Base-by-base conservation (phyloP, 148 eudicot genomes). In the Rhododendron ovatum region DNA sequence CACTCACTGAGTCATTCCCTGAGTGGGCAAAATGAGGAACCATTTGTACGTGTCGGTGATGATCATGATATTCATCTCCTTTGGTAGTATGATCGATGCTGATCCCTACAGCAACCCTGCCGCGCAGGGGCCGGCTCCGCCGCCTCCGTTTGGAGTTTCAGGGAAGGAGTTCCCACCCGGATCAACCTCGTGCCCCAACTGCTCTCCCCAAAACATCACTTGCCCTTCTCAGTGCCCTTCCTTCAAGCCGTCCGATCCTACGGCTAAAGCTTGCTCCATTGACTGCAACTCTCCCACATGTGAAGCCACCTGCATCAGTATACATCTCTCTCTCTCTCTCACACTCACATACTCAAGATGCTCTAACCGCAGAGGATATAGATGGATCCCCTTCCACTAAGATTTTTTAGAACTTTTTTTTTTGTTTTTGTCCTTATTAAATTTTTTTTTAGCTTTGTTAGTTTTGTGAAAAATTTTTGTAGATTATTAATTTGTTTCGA, bases 251-350 rank as follows among this genome's bases (percentile, higher is more conserved):
- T 53, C 76, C 7, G 50, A 83, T 47, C 24, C 77, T 33, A 61
- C 24, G n/a, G 57, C 75, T 48, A 87, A 87, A 87, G 88, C 77
- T 59, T 83, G 88, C 30, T 83, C 22, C 53, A 65, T 83, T 28
- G 88, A 87, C 76, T 87, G 88, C 82, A 83, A 61, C 33, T 83
- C 88, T 12, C 77, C 45, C 48, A 77, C 77, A 41, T 87, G 88
- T 83, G 85, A 87, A 83, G 85, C 85, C 33, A 28, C 53, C 15
- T 87, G 88, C 88, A 83, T 76, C n/a, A 83, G 88, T 87, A 55
- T 28, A 7, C 43, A 41, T 51, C 37, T 47, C 57, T 71, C 55
- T 69, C 73, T 65, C 33, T 65, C 73, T 65, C 73, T 55, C 61
- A 17, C 61, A 41, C 45, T 33, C 65, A 37, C 4, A 28, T 45